Conservation (phyloP, 2,329 filamentous ascomycete species). For the Penicillium palitans region DNA sequence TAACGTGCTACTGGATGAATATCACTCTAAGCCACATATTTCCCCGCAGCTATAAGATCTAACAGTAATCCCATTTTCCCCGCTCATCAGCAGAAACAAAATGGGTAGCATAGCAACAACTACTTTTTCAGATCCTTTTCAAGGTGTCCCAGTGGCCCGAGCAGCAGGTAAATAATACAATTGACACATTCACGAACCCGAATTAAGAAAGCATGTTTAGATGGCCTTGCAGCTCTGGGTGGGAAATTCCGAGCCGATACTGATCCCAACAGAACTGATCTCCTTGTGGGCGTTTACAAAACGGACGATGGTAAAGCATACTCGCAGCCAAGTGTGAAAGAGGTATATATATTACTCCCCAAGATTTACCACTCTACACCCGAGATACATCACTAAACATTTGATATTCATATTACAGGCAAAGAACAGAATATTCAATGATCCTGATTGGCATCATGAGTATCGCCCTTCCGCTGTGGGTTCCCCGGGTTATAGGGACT, state of each 20-base stretch:
- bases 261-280: constrained; percentile 13
- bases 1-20: constrained; percentile 1
- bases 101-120: constrained; percentile 18
- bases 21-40: neutral
- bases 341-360: constrained; percentile 2
- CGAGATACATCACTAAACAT: neutral
- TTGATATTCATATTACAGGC: constrained; percentile 1
- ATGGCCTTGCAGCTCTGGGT: constrained; percentile 5
- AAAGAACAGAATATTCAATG: constrained; percentile 15
- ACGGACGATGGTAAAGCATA: constrained; percentile 18
- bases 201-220: constrained; percentile 1
- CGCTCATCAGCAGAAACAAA: neutral
- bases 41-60: neutral
- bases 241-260: constrained; percentile 11
- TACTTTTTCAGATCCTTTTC: constrained; percentile 15
- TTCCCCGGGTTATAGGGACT: constrained; percentile 10
- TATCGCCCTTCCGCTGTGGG: constrained; percentile 15
- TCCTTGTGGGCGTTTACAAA: constrained; percentile 19
- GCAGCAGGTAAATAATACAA: constrained; percentile 6
- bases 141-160: constrained; percentile 10
- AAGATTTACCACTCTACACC: neutral
- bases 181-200: neutral
- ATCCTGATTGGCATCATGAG: constrained; percentile 19
- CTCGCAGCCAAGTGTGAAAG: constrained; percentile 13
- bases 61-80: neutral